Percentiles rank a stretch among this genome's conserved stretches.
Conservation (phyloP, 768 basidiomycete genomes). For the Agrocybe pediades region DNA sequence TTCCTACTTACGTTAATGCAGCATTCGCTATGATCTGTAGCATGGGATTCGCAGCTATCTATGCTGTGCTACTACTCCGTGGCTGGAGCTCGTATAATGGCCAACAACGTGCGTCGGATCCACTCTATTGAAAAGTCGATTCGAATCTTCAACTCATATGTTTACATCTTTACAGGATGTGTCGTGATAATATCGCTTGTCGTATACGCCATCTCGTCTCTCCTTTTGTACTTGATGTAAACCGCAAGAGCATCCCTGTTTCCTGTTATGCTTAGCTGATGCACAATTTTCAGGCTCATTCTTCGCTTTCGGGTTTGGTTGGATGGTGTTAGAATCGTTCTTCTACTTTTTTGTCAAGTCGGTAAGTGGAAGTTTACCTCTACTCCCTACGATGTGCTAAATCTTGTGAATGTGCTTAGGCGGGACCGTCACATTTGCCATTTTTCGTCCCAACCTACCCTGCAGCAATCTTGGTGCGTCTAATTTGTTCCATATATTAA, state of each 20-base stretch:
- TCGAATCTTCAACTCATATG: background rate
- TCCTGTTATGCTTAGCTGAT: background rate
- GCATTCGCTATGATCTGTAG: constrained; percentile 33
- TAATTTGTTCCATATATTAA: background rate
- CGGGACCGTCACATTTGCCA: constrained; percentile 31
- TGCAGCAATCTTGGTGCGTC: constrained; percentile 34
- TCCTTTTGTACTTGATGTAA: constrained; percentile 41
- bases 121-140: background rate
- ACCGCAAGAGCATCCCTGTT: constrained; percentile 1
- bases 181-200: constrained; percentile 31
- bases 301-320: constrained; percentile 39
- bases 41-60: constrained; percentile 33
- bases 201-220: constrained; percentile 31
- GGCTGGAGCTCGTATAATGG: constrained; percentile 33
- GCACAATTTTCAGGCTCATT: constrained; percentile 31
- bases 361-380: constrained; percentile 17
- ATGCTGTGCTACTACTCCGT: constrained; percentile 33
- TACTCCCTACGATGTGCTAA: too few relatives aligned
- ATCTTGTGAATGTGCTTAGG: constrained; percentile 19
- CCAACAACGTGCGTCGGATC: constrained; percentile 31
- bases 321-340: constrained; percentile 32
- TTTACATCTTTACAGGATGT: constrained; percentile 24
- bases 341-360: constrained; percentile 33
- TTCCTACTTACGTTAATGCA: constrained; percentile 11
- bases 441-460: constrained; percentile 32